Conservation (phyloP, 129 eudicot species). For the Flaveria brownii region DNA sequence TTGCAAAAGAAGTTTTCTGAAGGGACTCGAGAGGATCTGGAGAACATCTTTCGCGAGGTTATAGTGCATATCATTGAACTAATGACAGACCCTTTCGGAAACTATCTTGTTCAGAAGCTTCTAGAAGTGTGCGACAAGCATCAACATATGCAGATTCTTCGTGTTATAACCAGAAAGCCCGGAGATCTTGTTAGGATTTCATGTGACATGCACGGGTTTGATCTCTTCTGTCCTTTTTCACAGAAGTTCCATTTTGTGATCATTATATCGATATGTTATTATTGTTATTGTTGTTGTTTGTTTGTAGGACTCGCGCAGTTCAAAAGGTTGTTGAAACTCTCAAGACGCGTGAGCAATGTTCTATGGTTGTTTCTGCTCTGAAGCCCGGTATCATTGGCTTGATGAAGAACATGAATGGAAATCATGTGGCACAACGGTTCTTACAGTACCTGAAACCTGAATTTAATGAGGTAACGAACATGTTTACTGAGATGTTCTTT, state of each 20-base stretch:
- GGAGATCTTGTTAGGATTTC: constrained; percentile 64
- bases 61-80: constrained; percentile 54
- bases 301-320: constrained; percentile 57
- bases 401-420: constrained; percentile 63
- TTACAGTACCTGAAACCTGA: constrained; percentile 52
- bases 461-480: constrained; percentile 45
- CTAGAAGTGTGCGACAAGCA: constrained; percentile 53
- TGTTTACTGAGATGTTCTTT: not conserved
- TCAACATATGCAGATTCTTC: constrained; percentile 55
- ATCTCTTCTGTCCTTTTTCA: constrained; percentile 6
- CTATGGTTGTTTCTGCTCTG: constrained; percentile 47
- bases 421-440: constrained; percentile 67
- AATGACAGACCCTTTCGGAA: constrained; percentile 60
- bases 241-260: not conserved
- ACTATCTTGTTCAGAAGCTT: constrained; percentile 62
- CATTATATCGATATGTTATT: not conserved
- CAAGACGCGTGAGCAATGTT: constrained; percentile 51
- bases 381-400: constrained; percentile 57
- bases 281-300: not conserved
- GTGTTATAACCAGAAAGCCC: constrained; percentile 46
- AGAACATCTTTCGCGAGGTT: constrained; percentile 48
- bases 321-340: constrained; percentile 62
- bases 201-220: constrained; percentile 60
- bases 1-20: constrained; percentile 54
- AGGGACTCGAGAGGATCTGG: constrained; percentile 48